These are phyloP conservation scores for Tritrichomonas musculus DNA, from an alignment of 208 protist species.

Conservation along the genomic window DNA sequence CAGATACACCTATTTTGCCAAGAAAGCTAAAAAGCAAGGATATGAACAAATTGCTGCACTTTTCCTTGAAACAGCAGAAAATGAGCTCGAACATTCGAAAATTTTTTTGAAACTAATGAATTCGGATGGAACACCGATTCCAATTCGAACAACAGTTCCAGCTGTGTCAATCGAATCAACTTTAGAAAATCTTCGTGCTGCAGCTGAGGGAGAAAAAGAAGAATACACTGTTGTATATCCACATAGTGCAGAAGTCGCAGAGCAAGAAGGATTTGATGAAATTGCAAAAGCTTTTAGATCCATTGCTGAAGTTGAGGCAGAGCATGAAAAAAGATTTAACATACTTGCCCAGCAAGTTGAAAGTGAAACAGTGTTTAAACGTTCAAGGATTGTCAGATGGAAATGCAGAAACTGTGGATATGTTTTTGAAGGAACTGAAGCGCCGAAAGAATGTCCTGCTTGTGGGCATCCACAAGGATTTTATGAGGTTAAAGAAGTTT, in stretches of 20 bases:
- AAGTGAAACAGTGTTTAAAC: not conserved
- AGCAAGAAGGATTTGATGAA: not conserved
- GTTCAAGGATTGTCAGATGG: not conserved
- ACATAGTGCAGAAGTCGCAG: not conserved
- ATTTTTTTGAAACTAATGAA: not conserved
- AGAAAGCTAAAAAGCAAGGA: not conserved
- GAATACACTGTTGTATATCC: not conserved
- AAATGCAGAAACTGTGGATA: conserved; percentile 31
- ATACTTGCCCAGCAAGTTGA: not conserved
- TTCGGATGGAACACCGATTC: not conserved
- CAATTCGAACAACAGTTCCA: not conserved
- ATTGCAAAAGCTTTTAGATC: not conserved
- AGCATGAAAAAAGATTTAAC: not conserved
- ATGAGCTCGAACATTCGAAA: not conserved
- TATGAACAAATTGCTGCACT: not conserved
- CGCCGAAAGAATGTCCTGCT: not conserved
- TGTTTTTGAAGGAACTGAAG: not conserved
- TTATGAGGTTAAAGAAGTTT: conserved; percentile 2
- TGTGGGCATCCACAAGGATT: not conserved
- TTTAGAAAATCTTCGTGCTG: not conserved
- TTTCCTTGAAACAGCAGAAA: conserved; percentile 20
- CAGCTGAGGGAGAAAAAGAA: not conserved
- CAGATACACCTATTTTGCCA: not conserved
- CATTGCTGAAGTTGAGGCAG: not conserved
- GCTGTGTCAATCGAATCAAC: not conserved